A percentile compares a stretch with the other conserved stretches of the same genome.
Evolutionary conservation across 2,329 filamentous ascomycete genomes (phyloP).

Genomic region (Lasiodiplodia sp.): DNA sequence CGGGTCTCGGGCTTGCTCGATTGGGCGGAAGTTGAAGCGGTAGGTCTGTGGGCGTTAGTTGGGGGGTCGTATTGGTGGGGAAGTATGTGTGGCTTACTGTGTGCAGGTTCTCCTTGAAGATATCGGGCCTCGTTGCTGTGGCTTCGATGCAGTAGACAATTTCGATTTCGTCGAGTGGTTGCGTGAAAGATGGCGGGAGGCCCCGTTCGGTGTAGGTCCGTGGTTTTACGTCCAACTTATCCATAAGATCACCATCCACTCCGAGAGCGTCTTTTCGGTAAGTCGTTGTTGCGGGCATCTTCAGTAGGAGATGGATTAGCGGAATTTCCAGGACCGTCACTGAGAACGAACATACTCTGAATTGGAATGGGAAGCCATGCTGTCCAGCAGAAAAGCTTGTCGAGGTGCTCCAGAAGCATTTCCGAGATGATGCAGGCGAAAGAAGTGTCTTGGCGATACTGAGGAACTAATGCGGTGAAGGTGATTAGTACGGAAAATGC

Average conservation of each 20-base stretch:
- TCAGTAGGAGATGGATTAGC: background rate
- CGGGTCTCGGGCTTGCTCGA: slow-evolving; percentile 18
- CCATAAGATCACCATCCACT: background rate
- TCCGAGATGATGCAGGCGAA: background rate
- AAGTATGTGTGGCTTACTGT: background rate
- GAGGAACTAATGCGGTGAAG: background rate
- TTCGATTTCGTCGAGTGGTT: slow-evolving; percentile 1
- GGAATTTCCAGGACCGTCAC: too few species aligned
- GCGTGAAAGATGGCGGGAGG: slow-evolving; percentile 2
- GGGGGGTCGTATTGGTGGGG: background rate
- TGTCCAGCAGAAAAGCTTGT: background rate
- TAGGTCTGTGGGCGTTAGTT: background rate
- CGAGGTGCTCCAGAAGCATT: background rate
- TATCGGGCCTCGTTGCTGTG: slow-evolving; percentile 4
- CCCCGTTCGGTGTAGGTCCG: background rate
- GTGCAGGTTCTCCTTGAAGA: slow-evolving; percentile 19
- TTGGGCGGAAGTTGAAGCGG: slow-evolving; percentile 18
- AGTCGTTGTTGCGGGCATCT: slow-evolving; percentile 3
- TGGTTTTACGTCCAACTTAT: background rate
- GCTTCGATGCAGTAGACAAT: slow-evolving; percentile 15
- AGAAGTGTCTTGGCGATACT: slow-evolving; percentile 2
- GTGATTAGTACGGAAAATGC: background rate
- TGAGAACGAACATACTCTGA: background rate
- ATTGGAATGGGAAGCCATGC: slow-evolving; percentile 4
- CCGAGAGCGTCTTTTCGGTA: background rate